phyloP scores from a whole-genome alignment of 2,329 filamentous ascomycete genomes.

The Metarhizium robertsii region DNA sequence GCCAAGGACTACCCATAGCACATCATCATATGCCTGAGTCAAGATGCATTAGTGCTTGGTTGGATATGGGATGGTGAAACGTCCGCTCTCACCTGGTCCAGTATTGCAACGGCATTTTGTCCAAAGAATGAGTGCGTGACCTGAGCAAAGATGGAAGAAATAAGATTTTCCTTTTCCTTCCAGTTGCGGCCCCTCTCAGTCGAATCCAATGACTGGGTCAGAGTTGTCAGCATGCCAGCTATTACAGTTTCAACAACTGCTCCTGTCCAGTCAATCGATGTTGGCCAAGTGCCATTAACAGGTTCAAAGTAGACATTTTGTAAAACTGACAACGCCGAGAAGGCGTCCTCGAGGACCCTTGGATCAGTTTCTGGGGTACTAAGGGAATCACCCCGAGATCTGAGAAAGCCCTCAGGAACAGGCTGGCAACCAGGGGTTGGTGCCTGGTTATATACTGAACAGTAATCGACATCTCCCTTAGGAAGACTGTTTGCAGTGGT shows the following conservation, averaged over 20 bases:
- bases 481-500: not conserved
- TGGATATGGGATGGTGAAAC: not conserved
- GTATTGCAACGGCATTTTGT: conserved; percentile 66
- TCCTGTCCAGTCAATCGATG: conserved; percentile 86
- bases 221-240: conserved; percentile 60
- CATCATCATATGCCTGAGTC: conserved; percentile 78
- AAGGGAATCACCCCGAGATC: not conserved
- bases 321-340: conserved; percentile 62
- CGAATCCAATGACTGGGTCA: conserved; percentile 49
- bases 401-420: not conserved
- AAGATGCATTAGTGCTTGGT: not conserved
- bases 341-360: conserved; percentile 36
- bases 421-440: not conserved
- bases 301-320: conserved; percentile 70
- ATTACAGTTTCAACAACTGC: conserved; percentile 77
- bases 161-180: conserved; percentile 61
- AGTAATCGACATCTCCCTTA: not conserved
- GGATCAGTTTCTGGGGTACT: not conserved
- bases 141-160: conserved; percentile 75
- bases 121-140: conserved; percentile 74
- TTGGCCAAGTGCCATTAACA: conserved; percentile 74
- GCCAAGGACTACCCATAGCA: conserved; percentile 87
- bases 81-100: conserved; percentile 37
- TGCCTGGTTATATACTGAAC: conserved; percentile 1
- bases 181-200: conserved; percentile 27